Conservation (phyloP, 345 rosid genomes). For the Citrus australasica region DNA sequence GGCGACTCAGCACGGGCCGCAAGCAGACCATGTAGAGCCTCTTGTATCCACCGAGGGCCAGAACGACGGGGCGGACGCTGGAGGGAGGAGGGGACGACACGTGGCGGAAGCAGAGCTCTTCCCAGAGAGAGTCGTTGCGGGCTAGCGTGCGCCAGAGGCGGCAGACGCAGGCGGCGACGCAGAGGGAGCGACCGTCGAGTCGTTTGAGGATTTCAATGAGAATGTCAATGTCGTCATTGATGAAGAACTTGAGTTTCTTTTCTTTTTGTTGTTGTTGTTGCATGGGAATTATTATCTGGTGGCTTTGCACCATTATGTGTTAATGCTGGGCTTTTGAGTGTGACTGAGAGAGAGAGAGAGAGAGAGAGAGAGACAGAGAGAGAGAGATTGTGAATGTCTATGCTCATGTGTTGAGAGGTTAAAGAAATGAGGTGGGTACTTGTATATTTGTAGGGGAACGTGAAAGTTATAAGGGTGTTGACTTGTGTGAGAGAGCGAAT, state of each 20-base stretch:
- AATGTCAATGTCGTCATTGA: constrained; percentile 86
- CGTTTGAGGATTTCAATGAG: constrained; percentile 67
- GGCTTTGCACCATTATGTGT: not conserved
- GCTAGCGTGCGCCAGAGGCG: constrained; percentile 77
- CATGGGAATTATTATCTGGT: constrained; percentile 5
- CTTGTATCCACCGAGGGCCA: constrained; percentile 87
- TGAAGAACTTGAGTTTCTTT: constrained; percentile 39
- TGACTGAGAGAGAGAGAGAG: constrained; percentile 11
- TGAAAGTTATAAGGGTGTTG: not conserved
- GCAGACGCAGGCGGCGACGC: constrained; percentile 86
- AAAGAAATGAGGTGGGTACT: constrained; percentile 3
- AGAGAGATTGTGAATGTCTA: not conserved
- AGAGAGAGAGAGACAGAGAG: constrained; percentile 9
- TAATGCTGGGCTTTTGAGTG: not conserved
- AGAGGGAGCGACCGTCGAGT: constrained; percentile 82
- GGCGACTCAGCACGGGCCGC: constrained; percentile 47
- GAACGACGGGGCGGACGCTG: constrained; percentile 62
- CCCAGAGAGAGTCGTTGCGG: constrained; percentile 81
- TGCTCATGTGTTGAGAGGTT: not conserved
- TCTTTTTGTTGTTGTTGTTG: constrained; percentile 24
- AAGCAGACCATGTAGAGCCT: constrained; percentile 83
- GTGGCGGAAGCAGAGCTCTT: constrained; percentile 84
- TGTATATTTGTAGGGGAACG: not conserved
- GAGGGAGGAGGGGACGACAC: constrained; percentile 55
- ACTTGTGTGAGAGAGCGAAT: no score